Conservation (phyloP, 176 grass and related monocot species). For the Oryza nivara region DNA sequence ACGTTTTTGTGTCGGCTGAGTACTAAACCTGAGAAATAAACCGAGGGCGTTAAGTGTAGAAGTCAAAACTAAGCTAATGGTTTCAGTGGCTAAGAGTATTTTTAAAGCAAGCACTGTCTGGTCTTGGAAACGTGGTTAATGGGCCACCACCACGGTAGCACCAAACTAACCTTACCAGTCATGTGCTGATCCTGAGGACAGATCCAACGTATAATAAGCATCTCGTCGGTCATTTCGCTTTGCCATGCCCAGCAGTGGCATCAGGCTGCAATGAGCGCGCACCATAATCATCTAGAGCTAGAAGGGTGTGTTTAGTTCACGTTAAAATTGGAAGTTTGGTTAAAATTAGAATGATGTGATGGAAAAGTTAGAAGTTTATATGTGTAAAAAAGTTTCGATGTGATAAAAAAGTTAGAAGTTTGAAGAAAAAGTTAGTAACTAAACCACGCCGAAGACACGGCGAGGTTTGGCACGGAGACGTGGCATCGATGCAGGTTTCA, state of each 20-base stretch:
- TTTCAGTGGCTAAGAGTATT: background rate
- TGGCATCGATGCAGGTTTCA: background rate
- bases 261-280: background rate
- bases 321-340: too few relatives aligned
- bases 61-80: background rate
- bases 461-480: background rate
- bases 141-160: background rate
- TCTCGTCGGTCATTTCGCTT: background rate
- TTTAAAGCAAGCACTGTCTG: background rate
- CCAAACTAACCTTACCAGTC: background rate
- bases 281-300: background rate
- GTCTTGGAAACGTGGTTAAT: background rate
- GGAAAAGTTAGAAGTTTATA: too few relatives aligned
- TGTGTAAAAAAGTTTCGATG: too few relatives aligned
- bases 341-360: too few relatives aligned
- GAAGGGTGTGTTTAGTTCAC: too few relatives aligned
- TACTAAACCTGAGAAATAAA: background rate
- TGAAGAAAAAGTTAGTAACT: too few relatives aligned
- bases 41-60: background rate
- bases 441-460: background rate
- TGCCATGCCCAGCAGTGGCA: background rate
- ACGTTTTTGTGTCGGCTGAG: background rate
- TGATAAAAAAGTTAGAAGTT: too few relatives aligned
- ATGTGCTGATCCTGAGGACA: background rate
- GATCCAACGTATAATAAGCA: background rate